Base-by-base conservation (phyloP, 768 basidiomycete genomes). In the Mycena indigotica region DNA sequence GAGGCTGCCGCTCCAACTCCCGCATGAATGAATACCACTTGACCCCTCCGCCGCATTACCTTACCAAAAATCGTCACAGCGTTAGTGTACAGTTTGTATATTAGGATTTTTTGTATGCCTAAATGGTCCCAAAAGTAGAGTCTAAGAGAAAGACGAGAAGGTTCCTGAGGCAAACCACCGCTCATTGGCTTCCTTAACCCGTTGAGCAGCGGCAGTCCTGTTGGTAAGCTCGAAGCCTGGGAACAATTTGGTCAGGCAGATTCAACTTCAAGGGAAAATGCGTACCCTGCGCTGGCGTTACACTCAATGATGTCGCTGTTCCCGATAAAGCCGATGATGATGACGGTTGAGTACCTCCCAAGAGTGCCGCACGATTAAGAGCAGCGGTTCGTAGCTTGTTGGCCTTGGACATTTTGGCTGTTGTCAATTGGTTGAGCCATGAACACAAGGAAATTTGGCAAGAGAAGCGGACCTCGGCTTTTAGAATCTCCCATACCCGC, bases 121-220 rank as follows among this genome's bases (percentile, higher is more conserved):
- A 49, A 64, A n/a, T 35, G 53, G 30, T 45, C 59, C 8, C 32
- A 16, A 29, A 48, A 48, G 23, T 16, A 13, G n/a, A 13, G 13
- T 21, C 25, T 28, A 76, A 75, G 89, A 89, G 21, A 86, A 77
- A 66, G 91, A 91, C 2, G 91, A 90, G 73, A 93, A 93, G 35
- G 77, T 91, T 4, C 92, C 92, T 5, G 84, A 85, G 3, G 88
- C 87, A 72, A 99, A 99, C 97, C 97, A 99, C 25, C 89, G 82
- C 53, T 97, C 94, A 74, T 99, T 98, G 24, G 97, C 97, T 64
- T 93, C 95, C 71, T 94, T 93, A 55, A 97, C 93, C 28, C 89
- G 83, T 61, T 88, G 87, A n/a, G 89, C 84, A 51, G 87, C 86
- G 4, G 88, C 84, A n/a, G 90, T 82, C 24, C 91, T 89, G 69